Base-by-base conservation (phyloP, 2,329 filamentous ascomycete species). In the Didymella segeticola region DNA sequence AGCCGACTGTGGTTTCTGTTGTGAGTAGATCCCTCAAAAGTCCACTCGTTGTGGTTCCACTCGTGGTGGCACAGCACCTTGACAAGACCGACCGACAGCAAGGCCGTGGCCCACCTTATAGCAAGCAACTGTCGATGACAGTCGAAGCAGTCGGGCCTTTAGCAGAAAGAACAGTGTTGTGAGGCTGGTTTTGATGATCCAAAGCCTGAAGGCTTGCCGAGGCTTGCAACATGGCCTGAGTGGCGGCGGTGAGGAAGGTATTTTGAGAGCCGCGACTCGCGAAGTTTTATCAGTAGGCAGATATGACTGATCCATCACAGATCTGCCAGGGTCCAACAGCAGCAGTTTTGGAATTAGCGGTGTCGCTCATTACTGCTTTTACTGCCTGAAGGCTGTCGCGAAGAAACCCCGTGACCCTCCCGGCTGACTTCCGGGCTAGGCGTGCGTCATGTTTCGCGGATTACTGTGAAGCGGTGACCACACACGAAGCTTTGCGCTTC, bases 311-410 rank as follows among this genome's bases (percentile, higher is more conserved):
- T 37, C 31, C 26, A 27, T 31, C 15, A 30, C 26, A 42, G 33
- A 34, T 37, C 31, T 37, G 27, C 30, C 15, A 45, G 52, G 52
- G 52, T 55, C 46, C 42, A 33, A 26, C 34, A 26, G 29, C 20
- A 34, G 27, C 36, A 30, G 37, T 22, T 30, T 47, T 34, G 23
- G 43, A 26, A 41, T 22, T 47, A 50, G 47, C 42, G 42, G 47
- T 56, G 52, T 47, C 52, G 41, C 26, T 50, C 52, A 26, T 56
- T 56, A 36, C 52, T 43, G 20, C 12, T 53, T 53, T n/a, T n/a
- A n/a, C n/a, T n/a, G n/a, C n/a, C n/a, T n/a, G n/a, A n/a, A 15
- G 47, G 38, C 12, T 12, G 22, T 9, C 22, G 36, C 29, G 36
- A 7, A 11, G 27, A 7, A 25, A 36, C 12, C 34, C 45, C 45